Evolutionary conservation across 176 grass and related monocot genomes (phyloP), one percentile per base, ranked within the genome.

Genomic region (Tuctoria greenei): DNA sequence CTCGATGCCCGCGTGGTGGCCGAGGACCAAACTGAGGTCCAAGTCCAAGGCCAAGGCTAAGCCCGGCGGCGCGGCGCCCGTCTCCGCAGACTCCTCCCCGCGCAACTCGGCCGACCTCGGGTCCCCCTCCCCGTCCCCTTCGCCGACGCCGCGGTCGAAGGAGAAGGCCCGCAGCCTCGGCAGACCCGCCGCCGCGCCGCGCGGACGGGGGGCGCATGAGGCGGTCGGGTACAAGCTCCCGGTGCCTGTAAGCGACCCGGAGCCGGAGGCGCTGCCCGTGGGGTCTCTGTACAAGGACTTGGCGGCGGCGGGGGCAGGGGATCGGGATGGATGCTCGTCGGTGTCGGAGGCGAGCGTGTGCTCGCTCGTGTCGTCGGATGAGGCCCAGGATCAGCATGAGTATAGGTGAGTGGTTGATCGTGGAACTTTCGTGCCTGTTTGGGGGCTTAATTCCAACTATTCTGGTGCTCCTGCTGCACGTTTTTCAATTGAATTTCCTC

Each of bases 1-100:
- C 58, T 68, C 75, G 80, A 88, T 88, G 86, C 86, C 86, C 44
- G 86, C 81, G 81, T 88, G 86, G 86, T 88, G 81, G 81, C 15
- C 25, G 16, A 6, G 10, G 42, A 21, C 20, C 37, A 88, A 83
- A 20, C 62, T 72, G 18, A 87, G 81, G 82, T 82, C 85, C 1
- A 97, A 74, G 81, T 72, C 87, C 4, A 86, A 85, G 80, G 27
- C 66, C 3, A 86, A 85, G 80, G 27, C 61, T 39, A 66, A 82
- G 81, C 60, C 82, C 47, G 72, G 40, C 23, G 39, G 40, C 23
- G 39, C 71, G 7, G 74, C 75, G 14, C 16, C 68, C 57, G 54
- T 49, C 57, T 92, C 82, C 28, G 71, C 82, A 6, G 44, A 66
- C 3, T 51, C 83, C 40, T 75, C 86, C 58, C 74, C 78, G 62